Percentiles rank a stretch among this genome's conserved stretches.
Conservation (phyloP, 1,139 yeast species). For the Yamadazyma membranifaciens region DNA sequence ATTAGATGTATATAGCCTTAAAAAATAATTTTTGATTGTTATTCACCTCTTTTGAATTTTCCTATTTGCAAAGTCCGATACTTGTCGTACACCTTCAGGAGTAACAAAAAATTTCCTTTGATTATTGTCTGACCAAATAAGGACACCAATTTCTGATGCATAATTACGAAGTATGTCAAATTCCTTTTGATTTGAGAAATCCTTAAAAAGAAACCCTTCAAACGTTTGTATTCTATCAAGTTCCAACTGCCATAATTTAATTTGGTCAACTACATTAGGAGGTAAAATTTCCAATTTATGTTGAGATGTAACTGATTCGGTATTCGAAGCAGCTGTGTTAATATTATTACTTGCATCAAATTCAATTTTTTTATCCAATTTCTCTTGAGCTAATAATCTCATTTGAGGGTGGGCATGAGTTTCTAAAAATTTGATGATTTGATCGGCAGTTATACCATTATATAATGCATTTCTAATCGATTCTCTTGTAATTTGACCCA, state of each 20-base stretch:
- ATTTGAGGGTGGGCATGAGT: slow-evolving; percentile 95
- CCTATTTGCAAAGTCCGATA: slow-evolving; percentile 81
- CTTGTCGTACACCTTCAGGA: slow-evolving; percentile 83
- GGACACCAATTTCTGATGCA: slow-evolving; percentile 88
- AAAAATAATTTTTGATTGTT: not conserved
- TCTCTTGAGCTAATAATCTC: slow-evolving; percentile 69
- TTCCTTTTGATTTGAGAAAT: slow-evolving; percentile 76
- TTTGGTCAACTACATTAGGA: slow-evolving; percentile 95
- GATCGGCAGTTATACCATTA: slow-evolving; percentile 94
- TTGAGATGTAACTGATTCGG: slow-evolving; percentile 38
- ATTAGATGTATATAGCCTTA: slow-evolving; percentile 9
- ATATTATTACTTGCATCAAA: slow-evolving; percentile 59
- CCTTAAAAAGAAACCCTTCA: slow-evolving; percentile 86
- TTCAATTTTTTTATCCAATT: slow-evolving; percentile 62
- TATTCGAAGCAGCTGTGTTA: slow-evolving; percentile 47
- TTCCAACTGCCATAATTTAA: slow-evolving; percentile 93
- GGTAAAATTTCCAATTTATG: slow-evolving; percentile 70
- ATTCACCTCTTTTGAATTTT: slow-evolving; percentile 15
- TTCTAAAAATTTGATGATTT: slow-evolving; percentile 82
- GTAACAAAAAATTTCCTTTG: slow-evolving; percentile 77
- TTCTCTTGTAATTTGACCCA: slow-evolving; percentile 91
- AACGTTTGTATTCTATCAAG: slow-evolving; percentile 87
- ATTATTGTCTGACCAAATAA: slow-evolving; percentile 77
- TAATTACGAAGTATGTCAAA: slow-evolving; percentile 70
- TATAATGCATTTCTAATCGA: slow-evolving; percentile 79